Evolutionary conservation across 768 basidiomycete species (phyloP).

Genomic region (Pleurotus pulmonarius): DNA sequence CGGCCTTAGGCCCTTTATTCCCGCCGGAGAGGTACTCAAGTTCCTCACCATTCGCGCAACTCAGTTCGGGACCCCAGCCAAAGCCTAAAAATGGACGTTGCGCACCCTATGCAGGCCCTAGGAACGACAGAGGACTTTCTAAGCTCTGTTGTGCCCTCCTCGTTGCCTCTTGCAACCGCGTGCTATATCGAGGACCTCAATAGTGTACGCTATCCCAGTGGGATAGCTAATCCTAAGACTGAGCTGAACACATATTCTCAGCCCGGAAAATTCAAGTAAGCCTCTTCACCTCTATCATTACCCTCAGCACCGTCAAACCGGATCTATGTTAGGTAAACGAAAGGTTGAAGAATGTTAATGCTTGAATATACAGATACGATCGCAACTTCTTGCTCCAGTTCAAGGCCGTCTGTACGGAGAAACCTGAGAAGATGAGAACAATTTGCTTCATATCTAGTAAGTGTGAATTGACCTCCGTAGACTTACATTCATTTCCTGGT

Average conservation of each 20-base stretch:
- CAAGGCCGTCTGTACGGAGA: not conserved
- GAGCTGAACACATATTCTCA: not conserved
- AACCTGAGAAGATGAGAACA: not conserved
- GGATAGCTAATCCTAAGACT: not conserved
- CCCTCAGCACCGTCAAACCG: not conserved
- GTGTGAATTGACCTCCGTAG: too few species aligned
- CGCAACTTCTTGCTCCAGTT: not conserved
- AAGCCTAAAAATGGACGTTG: slow-evolving; percentile 41
- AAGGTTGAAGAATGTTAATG: not conserved
- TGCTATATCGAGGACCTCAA: slow-evolving; percentile 58
- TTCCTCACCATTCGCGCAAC: slow-evolving; percentile 12
- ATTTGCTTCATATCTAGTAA: slow-evolving; percentile 75
- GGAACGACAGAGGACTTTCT: slow-evolving; percentile 40
- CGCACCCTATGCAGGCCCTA: slow-evolving; percentile 56
- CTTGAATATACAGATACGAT: not conserved
- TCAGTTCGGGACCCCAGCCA: too few species aligned
- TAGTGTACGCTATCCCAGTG: not conserved
- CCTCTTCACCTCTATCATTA: not conserved
- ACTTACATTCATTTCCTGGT: too few species aligned
- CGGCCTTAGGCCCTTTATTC: slow-evolving; percentile 41
- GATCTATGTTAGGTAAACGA: too few species aligned
- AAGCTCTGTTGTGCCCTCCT: slow-evolving; percentile 41
- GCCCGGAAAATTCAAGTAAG: not conserved
- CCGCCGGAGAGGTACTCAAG: slow-evolving; percentile 41
- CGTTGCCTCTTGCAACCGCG: slow-evolving; percentile 73